These are phyloP conservation scores for Pseudogymnoascus sp. DNA, from an alignment of 2,329 filamentous ascomycete genomes.

Conservation along the genomic window DNA sequence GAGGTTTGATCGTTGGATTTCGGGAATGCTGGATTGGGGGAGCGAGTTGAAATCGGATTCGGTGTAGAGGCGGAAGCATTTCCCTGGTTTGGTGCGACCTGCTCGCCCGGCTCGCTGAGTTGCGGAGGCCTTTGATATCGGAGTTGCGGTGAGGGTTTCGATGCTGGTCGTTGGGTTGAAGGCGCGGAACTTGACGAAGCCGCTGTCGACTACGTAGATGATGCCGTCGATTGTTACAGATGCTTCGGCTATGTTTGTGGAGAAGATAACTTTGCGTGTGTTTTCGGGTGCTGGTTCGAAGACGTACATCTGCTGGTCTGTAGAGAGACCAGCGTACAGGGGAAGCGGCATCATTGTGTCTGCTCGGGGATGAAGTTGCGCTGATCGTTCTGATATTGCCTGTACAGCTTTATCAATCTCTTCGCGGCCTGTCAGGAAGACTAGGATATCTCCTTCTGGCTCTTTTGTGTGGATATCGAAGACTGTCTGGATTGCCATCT, in stretches of 20 bases:
- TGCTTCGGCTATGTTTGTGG: slow-evolving; percentile 94
- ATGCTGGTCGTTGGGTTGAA: slow-evolving; percentile 81
- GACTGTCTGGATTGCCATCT: slow-evolving; percentile 71
- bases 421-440: slow-evolving; percentile 87
- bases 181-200: slow-evolving; percentile 81
- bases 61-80: slow-evolving; percentile 89
- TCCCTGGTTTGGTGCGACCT: slow-evolving; percentile 79
- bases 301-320: slow-evolving; percentile 89
- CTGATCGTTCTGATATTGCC: slow-evolving; percentile 63
- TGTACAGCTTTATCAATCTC: slow-evolving; percentile 84
- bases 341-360: slow-evolving; percentile 62
- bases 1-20: slow-evolving; percentile 87
- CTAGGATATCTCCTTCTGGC: slow-evolving; percentile 72
- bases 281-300: slow-evolving; percentile 77
- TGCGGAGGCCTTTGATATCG: slow-evolving; percentile 86
- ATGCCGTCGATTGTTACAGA: slow-evolving; percentile 92
- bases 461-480: slow-evolving; percentile 82
- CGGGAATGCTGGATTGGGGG: slow-evolving; percentile 67
- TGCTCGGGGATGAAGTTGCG: slow-evolving; percentile 49
- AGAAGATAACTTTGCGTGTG: slow-evolving; percentile 82
- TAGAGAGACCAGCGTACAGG: slow-evolving; percentile 79
- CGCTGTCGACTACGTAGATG: slow-evolving; percentile 81
- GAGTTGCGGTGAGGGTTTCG: slow-evolving; percentile 72
- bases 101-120: slow-evolving; percentile 84
- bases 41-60: slow-evolving; percentile 61